Percentiles rank a stretch among this genome's conserved stretches.
phyloP scores from a whole-genome alignment of 371 early-diverging fungal species.

The Syncephalastrum racemosum region DNA sequence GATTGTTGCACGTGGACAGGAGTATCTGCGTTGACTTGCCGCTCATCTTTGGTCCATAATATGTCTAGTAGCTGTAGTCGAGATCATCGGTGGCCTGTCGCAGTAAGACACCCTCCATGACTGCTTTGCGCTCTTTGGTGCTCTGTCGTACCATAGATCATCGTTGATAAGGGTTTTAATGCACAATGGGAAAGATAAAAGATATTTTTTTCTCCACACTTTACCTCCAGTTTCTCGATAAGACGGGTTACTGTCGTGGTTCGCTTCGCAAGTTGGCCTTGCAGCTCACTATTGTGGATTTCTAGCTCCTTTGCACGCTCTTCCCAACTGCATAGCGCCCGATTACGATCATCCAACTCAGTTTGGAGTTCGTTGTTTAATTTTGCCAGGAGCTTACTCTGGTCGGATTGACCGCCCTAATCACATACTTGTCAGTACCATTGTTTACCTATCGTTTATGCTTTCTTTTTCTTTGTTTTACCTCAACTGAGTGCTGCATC shows the following conservation, averaged over 20 bases:
- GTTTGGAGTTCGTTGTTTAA: constrained; percentile 28
- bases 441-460: background rate
- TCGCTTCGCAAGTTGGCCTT: constrained; percentile 18
- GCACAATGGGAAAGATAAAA: background rate
- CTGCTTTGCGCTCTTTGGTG: constrained; percentile 36
- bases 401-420: constrained; percentile 4
- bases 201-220: constrained; percentile 2
- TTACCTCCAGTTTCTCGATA: constrained; percentile 34
- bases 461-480: constrained; percentile 9
- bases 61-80: background rate
- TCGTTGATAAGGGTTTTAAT: no score
- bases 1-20: no score
- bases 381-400: constrained; percentile 16
- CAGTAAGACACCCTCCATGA: constrained; percentile 39
- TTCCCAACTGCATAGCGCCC: constrained; percentile 8
- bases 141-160: constrained; percentile 14
- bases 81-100: constrained; percentile 43
- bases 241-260: constrained; percentile 26
- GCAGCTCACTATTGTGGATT: constrained; percentile 11
- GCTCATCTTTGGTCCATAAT: no score
- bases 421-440: background rate
- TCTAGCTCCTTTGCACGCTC: constrained; percentile 14
- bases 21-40: no score
- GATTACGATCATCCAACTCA: constrained; percentile 27
- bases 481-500: constrained; percentile 23